Evolutionary conservation across 2,329 filamentous ascomycete genomes (phyloP).

Genomic region (Beauveria varroae): DNA sequence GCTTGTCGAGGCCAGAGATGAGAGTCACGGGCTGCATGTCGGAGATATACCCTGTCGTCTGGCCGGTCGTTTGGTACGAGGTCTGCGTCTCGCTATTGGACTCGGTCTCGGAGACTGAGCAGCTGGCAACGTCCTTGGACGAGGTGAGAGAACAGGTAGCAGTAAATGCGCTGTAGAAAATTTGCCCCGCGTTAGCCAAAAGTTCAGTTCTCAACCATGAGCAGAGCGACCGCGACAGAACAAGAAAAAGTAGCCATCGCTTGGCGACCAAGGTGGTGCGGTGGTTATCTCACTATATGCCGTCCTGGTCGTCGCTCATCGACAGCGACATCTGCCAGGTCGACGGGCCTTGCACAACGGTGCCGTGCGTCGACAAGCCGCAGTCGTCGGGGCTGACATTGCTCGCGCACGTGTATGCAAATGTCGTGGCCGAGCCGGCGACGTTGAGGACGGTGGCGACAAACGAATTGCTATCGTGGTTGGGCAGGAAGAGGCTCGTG

Average conservation of each 20-base stretch:
- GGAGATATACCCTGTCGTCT: constrained; percentile 16
- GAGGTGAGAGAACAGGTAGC: constrained; percentile 20
- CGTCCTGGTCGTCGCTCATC: constrained; percentile 1
- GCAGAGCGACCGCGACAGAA: background rate
- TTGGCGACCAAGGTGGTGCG: background rate
- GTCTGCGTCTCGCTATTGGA: background rate
- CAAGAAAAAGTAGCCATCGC: no score
- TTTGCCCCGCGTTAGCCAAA: background rate
- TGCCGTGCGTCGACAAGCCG: constrained; percentile 16
- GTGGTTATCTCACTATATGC: constrained; percentile 15
- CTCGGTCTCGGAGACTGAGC: constrained; percentile 14
- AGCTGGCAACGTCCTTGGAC: constrained; percentile 18
- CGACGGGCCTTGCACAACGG: constrained; percentile 21
- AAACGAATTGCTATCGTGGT: constrained; percentile 16
- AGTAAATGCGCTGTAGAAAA: background rate
- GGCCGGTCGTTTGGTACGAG: constrained; percentile 2
- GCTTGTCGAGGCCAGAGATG: constrained; percentile 31
- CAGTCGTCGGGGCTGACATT: constrained; percentile 18
- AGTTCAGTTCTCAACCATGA: background rate
- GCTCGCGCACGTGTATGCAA: constrained; percentile 20
- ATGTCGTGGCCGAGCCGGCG: constrained; percentile 23
- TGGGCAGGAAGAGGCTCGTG: constrained; percentile 20
- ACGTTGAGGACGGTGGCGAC: constrained; percentile 25
- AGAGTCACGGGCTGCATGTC: constrained; percentile 25
- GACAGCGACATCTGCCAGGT: constrained; percentile 19